Evolutionary conservation across 768 basidiomycete genomes (phyloP), one percentile per base, ranked within the genome.

Genomic region (Cystofilobasidium bisporidii): DNA sequence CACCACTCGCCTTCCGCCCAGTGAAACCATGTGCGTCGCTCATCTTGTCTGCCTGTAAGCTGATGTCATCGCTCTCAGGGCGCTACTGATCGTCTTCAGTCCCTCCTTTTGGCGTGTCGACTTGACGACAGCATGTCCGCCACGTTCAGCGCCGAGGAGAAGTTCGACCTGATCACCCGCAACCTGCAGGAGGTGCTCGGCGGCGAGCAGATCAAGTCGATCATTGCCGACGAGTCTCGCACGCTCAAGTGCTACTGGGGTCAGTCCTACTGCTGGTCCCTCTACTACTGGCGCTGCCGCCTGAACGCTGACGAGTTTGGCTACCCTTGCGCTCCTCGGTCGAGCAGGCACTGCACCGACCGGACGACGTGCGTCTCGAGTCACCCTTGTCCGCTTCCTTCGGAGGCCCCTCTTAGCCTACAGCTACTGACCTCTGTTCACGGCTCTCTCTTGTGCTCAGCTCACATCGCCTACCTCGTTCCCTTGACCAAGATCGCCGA

Each of bases 401-500:
- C 2, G 3, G 24, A 30, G 17, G n/a, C 6, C n/a, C n/a, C n/a
- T n/a, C n/a, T n/a, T n/a, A n/a, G n/a, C n/a, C n/a, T n/a, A n/a
- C 36, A 61, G 3, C 32, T 18, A 6, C 6, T 36, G 6, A 38
- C 6, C 10, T 24, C 17, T 10, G 24, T 24, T 20, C n/a, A 12
- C 3, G 24, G 26, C 36, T 17, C 53, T 28, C 43, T 15, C n/a
- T 17, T 43, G 14, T 30, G 12, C 22, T 11, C 73, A 98, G 94
- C 94, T 10, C 96, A 98, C 74, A 87, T 98, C 67, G 96, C 90
- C 9, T 99, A 99, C 81, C 94, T 96, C 76, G 94, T 94, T 0
- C 86, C 96, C 2, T 79, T 98, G 69, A 86, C 85, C 28, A 99
- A 99, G 81, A 89, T 99, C 66, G 91, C 92, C 12, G 94, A 98